Evolutionary conservation across 2,329 filamentous ascomycete species (phyloP), one percentile per base, ranked within the genome.

Genomic region (Didymellaceae sp.): DNA sequence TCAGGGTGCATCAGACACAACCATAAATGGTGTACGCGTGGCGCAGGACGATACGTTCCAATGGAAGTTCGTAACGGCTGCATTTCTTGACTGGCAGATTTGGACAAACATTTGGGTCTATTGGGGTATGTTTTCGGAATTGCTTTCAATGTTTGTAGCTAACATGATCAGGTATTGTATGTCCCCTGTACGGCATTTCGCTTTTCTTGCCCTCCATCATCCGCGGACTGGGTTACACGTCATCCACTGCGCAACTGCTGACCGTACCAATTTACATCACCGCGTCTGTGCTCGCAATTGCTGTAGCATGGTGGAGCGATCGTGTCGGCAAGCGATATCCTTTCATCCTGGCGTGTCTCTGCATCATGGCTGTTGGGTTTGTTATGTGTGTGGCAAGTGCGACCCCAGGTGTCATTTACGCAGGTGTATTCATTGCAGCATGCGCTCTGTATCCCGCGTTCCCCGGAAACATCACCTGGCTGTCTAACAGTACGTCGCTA

Each of bases 1-100:
- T 20, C 68, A 71, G 25, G 63, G 63, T 2, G 75, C 72, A 65
- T 77, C 76, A 58, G 44, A 63, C 6, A 52, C 71, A 73, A 78
- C 79, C 0, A 81, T 83, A 5, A 78, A 80, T 1, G 86, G 89
- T 52, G 83, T 82, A 49, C 86, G 90, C 58, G 86, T 87, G 0
- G 88, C 84, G 0, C 82, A 85, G 6, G 77, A 86, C 40, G 89
- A 92, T 59, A 69, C 74, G 0, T 91, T 92, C 62, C 81, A 77
- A 13, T 91, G 88, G 89, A 73, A 65, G 1, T 66, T 66, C 51
- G 74, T 77, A 25, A 73, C 81, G 33, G 65, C 67, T 25, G 76
- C 76, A 1, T 76, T 80, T 38, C 58, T 69, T 13, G 77, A 80
- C 48, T 79, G 76, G 77, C 77, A 80, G 56, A 73, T 79, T 25